Base-by-base conservation (phyloP, 192 early-diverging fungal genomes). In the Linnemannia hyalina region DNA sequence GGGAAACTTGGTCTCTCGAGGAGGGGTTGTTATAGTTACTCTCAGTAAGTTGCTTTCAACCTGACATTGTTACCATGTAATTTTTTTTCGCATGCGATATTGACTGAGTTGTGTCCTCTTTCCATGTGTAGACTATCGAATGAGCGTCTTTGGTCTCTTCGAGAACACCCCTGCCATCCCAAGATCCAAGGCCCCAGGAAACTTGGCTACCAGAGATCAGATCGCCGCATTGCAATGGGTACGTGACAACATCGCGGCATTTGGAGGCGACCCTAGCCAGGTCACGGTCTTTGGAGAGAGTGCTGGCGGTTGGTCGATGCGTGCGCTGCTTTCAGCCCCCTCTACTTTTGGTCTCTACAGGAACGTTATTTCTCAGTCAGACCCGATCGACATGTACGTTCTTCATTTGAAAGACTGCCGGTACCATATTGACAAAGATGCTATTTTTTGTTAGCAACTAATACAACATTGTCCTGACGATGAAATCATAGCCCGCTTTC, bases 281-380 rank as follows among this genome's bases (percentile, higher is more conserved):
- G 77, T 94, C 13, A 95, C 94, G 7, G 87, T 91, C 36, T 87
- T 92, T 76, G 94, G 94, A 3, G 89, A 92, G 72, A 70, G 65
- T 65, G 68, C 81, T 2, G 81, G 81, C 0, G 81, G 36, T 13
- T 76, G 63, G 44, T 82, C 81, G 16, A 57, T 82, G 55, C 75
- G 81, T 3, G 81, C 26, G 0, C 18, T 82, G 36, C 74, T 82
- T 15, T 82, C 81, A 0, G 81, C 75, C 0, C 81, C 81, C 5
- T 82, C 81, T 4, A 75, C 81, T 0, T 77, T 76, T 65, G 57
- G 57, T 2, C 75, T 82, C 9, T 82, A 82, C 47, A 70, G 41
- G 41, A 76, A 82, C 46, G 81, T 63, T 1, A 82, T 82, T 40
- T 72, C 75, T 4, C 36, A 57, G 54, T 82, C 81, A 18, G 81